Percentiles rank a stretch among this genome's conserved stretches.
phyloP scores from a whole-genome alignment of 805 yeast species.

The Starmerella floris region DNA sequence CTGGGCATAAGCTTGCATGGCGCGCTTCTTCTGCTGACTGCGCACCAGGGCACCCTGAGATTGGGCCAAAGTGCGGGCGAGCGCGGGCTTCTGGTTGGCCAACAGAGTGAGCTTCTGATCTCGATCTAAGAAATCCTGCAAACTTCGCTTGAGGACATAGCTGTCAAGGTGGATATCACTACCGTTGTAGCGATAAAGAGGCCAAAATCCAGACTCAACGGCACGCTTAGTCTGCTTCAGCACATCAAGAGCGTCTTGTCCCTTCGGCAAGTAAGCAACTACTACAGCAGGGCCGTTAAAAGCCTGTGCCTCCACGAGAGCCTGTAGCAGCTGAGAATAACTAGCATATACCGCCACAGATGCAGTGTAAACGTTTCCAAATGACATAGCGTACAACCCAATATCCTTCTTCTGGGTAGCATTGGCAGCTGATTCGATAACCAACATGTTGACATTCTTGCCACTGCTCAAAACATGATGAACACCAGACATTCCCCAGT shows the following conservation, averaged over 20 bases:
- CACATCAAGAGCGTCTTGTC: constrained; percentile 53
- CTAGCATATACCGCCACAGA: constrained; percentile 89
- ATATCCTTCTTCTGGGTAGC: constrained; percentile 60
- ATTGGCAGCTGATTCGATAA: constrained; percentile 73
- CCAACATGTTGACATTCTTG: constrained; percentile 65
- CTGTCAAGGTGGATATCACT: constrained; percentile 76
- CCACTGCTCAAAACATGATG: constrained; percentile 69
- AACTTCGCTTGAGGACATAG: constrained; percentile 58
- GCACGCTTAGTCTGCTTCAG: constrained; percentile 78
- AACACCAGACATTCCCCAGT: constrained; percentile 80
- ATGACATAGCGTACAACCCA: constrained; percentile 90
- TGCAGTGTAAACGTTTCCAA: constrained; percentile 79
- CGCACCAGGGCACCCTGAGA: constrained; percentile 51
- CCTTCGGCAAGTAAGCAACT: constrained; percentile 75
- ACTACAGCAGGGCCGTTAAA: constrained; percentile 85
- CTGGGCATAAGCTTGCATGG: constrained; percentile 63
- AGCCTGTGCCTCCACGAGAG: constrained; percentile 77
- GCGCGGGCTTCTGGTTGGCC: constrained; percentile 54
- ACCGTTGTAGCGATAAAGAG: constrained; percentile 64
- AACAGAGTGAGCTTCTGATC: constrained; percentile 77
- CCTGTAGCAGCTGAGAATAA: constrained; percentile 81
- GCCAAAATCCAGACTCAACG: constrained; percentile 94
- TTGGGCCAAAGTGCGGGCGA: constrained; percentile 57
- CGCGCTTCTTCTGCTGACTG: constrained; percentile 46
- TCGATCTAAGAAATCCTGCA: constrained; percentile 70